Conservation (phyloP, 176 grass and related monocot species). For the Miscanthus lutarioriparius region DNA sequence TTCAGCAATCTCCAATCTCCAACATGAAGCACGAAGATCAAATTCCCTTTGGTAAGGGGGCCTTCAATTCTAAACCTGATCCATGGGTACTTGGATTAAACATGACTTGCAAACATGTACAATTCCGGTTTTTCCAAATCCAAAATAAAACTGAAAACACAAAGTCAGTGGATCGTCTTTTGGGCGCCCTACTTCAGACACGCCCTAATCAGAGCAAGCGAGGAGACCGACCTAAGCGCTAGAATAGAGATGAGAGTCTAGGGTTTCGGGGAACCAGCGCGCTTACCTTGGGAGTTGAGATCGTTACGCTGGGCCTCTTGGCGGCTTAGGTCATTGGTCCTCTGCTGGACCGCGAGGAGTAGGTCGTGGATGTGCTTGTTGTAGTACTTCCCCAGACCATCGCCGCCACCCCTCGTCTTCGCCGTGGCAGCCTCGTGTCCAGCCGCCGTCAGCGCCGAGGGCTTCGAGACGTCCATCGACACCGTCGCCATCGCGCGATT, state of each 20-base stretch:
- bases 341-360: conserved; percentile 57
- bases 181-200: not conserved
- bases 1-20: not conserved
- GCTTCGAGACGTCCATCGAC: conserved; percentile 55
- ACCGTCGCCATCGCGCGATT: conserved; percentile 45
- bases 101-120: not conserved
- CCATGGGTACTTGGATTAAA: not conserved
- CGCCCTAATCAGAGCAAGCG: not conserved
- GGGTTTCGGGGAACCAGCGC: not conserved
- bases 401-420: conserved; percentile 50
- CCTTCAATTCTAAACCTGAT: not conserved
- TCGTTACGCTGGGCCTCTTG: conserved; percentile 90
- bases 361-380: conserved; percentile 81
- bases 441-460: conserved; percentile 9
- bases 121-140: not conserved
- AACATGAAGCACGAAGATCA: not conserved
- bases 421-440: conserved; percentile 8
- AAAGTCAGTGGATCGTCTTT: not conserved
- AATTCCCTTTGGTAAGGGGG: not conserved
- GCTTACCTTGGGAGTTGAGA: conserved; percentile 77
- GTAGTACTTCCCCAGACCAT: conserved; percentile 85
- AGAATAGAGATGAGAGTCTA: conserved; percentile 21
- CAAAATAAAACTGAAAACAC: not conserved
- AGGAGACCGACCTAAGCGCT: not conserved
- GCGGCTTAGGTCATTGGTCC: conserved; percentile 75